phyloP scores from a whole-genome alignment of 805 yeast species.

The Myxozyma kluyveri region DNA sequence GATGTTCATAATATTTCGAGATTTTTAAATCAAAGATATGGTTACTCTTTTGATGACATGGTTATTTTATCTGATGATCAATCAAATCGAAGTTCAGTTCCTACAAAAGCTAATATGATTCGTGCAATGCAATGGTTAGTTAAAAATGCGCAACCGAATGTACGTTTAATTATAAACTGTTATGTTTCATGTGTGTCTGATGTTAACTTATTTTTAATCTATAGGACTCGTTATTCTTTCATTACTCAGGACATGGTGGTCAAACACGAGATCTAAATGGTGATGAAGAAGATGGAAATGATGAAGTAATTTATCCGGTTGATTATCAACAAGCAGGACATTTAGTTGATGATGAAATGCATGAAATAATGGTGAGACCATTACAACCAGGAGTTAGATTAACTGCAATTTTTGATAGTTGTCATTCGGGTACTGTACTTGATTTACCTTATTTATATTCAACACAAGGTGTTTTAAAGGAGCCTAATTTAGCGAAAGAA shows the following conservation, averaged over 20 bases:
- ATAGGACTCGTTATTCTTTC: conserved; percentile 69
- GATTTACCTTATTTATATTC: conserved; percentile 80
- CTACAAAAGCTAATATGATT: conserved; percentile 67
- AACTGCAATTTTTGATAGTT: conserved; percentile 78
- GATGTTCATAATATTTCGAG: conserved; percentile 55
- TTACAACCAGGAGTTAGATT: conserved; percentile 70
- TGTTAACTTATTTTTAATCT: background rate
- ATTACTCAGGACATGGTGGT: conserved; percentile 87
- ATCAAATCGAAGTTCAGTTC: conserved; percentile 45
- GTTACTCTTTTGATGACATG: conserved; percentile 29
- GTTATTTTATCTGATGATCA: conserved; percentile 44
- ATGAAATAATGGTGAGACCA: conserved; percentile 62
- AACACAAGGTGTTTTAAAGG: conserved; percentile 78
- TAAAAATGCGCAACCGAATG: conserved; percentile 63
- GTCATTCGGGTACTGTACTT: conserved; percentile 81
- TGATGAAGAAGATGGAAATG: conserved; percentile 72
- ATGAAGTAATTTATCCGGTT: conserved; percentile 70
- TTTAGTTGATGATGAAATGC: conserved; percentile 71
- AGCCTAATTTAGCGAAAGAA: conserved; percentile 73
- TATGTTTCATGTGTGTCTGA: background rate
- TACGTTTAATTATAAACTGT: conserved; percentile 1
- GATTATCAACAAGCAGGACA: conserved; percentile 68
- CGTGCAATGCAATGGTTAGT: conserved; percentile 83
- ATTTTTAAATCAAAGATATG: conserved; percentile 30
- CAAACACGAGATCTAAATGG: conserved; percentile 65